phyloP scores from a whole-genome alignment of 1,139 yeast genomes.

The Chernovozyma sophiae-reginae region DNA sequence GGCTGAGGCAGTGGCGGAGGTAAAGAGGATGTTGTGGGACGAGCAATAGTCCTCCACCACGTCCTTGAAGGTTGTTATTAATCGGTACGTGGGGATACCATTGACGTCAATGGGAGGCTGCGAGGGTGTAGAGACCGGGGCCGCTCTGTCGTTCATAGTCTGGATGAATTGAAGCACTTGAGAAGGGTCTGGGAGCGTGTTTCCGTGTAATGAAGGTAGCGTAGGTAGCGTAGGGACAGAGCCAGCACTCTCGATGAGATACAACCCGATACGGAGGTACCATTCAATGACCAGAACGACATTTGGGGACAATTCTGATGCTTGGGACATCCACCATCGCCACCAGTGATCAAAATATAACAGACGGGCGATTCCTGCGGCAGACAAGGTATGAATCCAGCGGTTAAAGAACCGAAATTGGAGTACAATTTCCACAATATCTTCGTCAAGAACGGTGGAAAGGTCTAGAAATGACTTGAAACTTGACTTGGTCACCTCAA shows the following conservation, averaged over 20 bases:
- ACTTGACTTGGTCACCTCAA: neutral
- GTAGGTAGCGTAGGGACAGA: neutral
- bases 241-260: neutral
- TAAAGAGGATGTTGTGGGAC: constrained; percentile 21
- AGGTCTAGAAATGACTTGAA: neutral
- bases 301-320: neutral
- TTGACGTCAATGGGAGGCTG: constrained; percentile 11
- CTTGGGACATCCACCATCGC: constrained; percentile 2
- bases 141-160: neutral
- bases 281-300: constrained; percentile 14
- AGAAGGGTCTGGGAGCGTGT: neutral
- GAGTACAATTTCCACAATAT: constrained; percentile 12
- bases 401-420: constrained; percentile 33
- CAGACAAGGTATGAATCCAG: constrained; percentile 12
- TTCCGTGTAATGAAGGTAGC: neutral
- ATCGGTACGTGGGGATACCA: constrained; percentile 29
- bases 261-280: constrained; percentile 22
- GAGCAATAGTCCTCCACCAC: constrained; percentile 32
- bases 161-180: neutral
- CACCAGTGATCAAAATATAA: constrained; percentile 2
- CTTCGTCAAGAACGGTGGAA: neutral
- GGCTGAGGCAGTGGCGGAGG: constrained; percentile 11
- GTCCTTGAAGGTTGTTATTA: constrained; percentile 35
- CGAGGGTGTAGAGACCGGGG: neutral
- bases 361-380: neutral